Evolutionary conservation across 1,139 yeast species (phyloP).

Genomic region (Yamadazyma dendronema): DNA sequence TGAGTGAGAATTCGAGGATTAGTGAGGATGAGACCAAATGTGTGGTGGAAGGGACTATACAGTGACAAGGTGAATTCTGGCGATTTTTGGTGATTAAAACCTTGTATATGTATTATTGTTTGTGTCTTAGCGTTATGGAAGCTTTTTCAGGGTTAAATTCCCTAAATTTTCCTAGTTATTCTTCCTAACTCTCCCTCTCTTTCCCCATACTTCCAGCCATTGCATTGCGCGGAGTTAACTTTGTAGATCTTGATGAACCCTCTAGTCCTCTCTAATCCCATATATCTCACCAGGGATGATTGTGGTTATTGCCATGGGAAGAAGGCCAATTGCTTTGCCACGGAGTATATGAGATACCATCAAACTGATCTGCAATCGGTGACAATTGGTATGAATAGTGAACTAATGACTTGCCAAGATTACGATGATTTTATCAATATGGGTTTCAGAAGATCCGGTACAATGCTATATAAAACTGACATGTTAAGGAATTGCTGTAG

Average conservation of each 20-base stretch:
- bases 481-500: slow-evolving; percentile 74
- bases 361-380: slow-evolving; percentile 15
- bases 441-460: slow-evolving; percentile 82
- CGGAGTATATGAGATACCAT: slow-evolving; percentile 23
- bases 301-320: slow-evolving; percentile 69
- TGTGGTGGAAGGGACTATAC: too few species aligned
- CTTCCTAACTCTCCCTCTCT: background rate
- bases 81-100: too few species aligned
- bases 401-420: slow-evolving; percentile 45
- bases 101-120: too few species aligned
- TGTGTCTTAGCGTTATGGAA: too few species aligned
- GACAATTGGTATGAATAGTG: slow-evolving; percentile 51
- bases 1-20: too few species aligned
- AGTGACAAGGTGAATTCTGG: too few species aligned
- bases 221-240: too few species aligned
- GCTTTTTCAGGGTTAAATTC: too few species aligned
- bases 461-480: slow-evolving; percentile 72
- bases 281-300: slow-evolving; percentile 22
- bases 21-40: too few species aligned
- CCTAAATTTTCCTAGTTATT: too few species aligned
- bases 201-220: background rate
- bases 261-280: slow-evolving; percentile 17
- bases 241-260: too few species aligned
- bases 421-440: slow-evolving; percentile 66
- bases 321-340: slow-evolving; percentile 41